Percentiles rank a stretch among this genome's conserved stretches.
These are phyloP conservation scores for Bryum argenteum DNA, from an alignment of 225 moss, liverwort and hornwort genomes.

Conservation along the genomic window DNA sequence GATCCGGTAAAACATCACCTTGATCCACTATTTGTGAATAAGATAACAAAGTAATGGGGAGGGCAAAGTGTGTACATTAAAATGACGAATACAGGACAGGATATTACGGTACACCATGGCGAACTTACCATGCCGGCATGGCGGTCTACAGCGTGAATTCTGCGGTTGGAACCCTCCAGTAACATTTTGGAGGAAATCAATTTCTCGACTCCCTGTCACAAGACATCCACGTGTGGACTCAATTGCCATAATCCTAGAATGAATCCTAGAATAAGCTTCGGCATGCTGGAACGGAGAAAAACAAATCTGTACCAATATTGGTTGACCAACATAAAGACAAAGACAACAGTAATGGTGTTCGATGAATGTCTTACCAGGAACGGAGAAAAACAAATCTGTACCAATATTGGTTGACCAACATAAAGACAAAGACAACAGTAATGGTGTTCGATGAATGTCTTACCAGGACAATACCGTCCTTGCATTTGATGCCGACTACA, in stretches of 20 bases:
- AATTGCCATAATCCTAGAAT: not conserved
- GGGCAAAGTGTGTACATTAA: not conserved
- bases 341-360: not conserved
- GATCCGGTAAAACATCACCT: not conserved
- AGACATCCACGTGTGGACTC: not conserved
- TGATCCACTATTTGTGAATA: not conserved
- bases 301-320: not conserved
- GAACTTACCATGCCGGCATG: slow-evolving; percentile 87
- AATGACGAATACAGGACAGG: not conserved
- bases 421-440: not conserved
- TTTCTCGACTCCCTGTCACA: slow-evolving; percentile 86
- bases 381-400: not conserved
- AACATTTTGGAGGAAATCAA: slow-evolving; percentile 93
- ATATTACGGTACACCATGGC: not conserved
- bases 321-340: slow-evolving; percentile 15
- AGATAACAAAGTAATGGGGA: not conserved
- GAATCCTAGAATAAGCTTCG: not conserved
- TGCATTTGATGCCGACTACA: slow-evolving; percentile 96
- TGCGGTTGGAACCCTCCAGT: slow-evolving; percentile 91
- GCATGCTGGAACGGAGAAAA: not conserved
- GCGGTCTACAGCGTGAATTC: slow-evolving; percentile 90
- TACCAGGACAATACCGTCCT: slow-evolving; percentile 96
- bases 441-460: not conserved
- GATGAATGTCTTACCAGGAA: not conserved
- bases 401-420: slow-evolving; percentile 7